Percentiles rank a stretch among this genome's conserved stretches.
These are phyloP conservation scores for Leccinum disarticulatum DNA, from an alignment of 768 basidiomycete genomes.

Conservation along the genomic window DNA sequence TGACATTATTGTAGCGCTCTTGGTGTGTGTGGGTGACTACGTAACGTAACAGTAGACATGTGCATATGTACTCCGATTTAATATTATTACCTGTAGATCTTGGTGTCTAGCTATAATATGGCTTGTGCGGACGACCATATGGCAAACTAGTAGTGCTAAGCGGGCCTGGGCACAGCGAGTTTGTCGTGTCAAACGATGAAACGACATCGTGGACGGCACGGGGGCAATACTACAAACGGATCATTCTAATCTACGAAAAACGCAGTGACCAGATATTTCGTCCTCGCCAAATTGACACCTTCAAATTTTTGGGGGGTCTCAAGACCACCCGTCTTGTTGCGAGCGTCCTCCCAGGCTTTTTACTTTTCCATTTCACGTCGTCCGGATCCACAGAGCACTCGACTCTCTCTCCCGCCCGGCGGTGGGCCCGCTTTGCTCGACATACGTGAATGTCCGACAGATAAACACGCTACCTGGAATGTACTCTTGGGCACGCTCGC, in stretches of 20 bases:
- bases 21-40: too few relatives aligned
- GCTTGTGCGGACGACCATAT: neutral
- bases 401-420: neutral
- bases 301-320: conserved; percentile 24
- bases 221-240: neutral
- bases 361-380: neutral
- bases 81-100: neutral
- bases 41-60: neutral
- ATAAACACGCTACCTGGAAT: neutral
- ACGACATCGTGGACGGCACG: neutral
- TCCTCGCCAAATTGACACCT: conserved; percentile 8
- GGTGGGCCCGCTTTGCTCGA: neutral
- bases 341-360: conserved; percentile 3
- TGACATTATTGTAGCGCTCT: too few relatives aligned
- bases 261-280: conserved; percentile 11
- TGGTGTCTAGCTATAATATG: neutral
- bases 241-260: neutral
- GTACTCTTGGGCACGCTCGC: neutral
- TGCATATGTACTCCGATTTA: neutral
- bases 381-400: neutral
- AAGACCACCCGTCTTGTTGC: conserved; percentile 21
- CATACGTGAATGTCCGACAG: neutral
- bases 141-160: neutral
- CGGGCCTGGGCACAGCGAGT: neutral
- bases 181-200: neutral